phyloP scores from a whole-genome alignment of 2,329 filamentous ascomycete species.

The Ceratocystis papillata region DNA sequence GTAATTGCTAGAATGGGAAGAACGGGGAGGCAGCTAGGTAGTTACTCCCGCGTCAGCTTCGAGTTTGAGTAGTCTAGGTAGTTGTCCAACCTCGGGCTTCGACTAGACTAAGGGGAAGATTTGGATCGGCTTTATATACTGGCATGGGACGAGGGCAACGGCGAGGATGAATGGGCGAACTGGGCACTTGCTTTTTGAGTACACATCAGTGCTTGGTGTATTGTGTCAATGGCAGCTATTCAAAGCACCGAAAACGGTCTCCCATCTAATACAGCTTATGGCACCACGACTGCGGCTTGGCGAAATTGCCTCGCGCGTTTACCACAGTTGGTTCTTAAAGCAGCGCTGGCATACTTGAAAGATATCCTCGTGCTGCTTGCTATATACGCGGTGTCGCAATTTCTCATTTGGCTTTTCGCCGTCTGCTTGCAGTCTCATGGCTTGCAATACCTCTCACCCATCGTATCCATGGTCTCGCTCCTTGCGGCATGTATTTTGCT shows the following conservation, averaged over 20 bases:
- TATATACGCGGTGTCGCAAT: constrained; percentile 36
- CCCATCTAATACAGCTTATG: background rate
- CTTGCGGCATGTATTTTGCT: background rate
- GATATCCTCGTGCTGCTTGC: background rate
- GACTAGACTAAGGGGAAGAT: background rate
- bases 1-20: background rate
- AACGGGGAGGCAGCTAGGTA: background rate
- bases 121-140: background rate
- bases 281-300: background rate
- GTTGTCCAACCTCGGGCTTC: background rate
- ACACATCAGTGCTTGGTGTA: too few species aligned
- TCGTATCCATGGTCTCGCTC: background rate
- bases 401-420: constrained; percentile 39
- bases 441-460: constrained; percentile 26
- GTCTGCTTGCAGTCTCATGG: constrained; percentile 30
- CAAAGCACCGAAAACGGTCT: too few species aligned
- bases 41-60: too few species aligned
- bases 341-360: background rate
- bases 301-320: background rate
- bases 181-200: too few species aligned
- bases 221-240: too few species aligned
- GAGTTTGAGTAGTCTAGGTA: background rate
- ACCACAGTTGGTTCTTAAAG: background rate
- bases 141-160: too few species aligned
- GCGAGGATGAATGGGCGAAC: too few species aligned